These are phyloP conservation scores for Zizania palustris DNA, from an alignment of 202 grass and related monocot genomes.

Conservation along the genomic window DNA sequence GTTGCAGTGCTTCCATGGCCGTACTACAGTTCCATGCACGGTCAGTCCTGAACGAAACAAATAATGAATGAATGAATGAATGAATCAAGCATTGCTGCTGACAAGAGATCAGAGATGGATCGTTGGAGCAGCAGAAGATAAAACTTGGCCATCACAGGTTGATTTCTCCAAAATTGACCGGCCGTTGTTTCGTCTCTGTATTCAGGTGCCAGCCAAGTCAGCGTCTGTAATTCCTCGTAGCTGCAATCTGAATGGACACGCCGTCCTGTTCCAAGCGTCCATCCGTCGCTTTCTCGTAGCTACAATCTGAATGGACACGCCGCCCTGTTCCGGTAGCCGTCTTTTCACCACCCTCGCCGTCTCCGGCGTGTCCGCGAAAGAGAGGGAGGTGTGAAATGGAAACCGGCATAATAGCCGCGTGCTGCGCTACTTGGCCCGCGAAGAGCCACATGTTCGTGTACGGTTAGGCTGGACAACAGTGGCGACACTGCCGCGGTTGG, in stretches of 20 bases:
- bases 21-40: neutral
- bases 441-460: constrained; percentile 34
- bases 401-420: too few relatives aligned
- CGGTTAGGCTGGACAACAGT: neutral
- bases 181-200: constrained; percentile 18
- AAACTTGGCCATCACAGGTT: neutral
- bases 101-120: neutral
- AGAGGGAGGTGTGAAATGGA: too few relatives aligned
- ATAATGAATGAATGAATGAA: neutral
- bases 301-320: neutral
- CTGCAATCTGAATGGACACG: neutral
- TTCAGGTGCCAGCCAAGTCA: constrained; percentile 11
- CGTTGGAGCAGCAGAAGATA: neutral
- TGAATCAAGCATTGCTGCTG: neutral
- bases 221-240: neutral
- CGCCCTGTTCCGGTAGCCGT: too few relatives aligned
- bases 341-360: too few relatives aligned
- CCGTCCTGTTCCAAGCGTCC: too few relatives aligned
- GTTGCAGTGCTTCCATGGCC: neutral
- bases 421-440: constrained; percentile 1
- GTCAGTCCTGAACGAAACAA: neutral
- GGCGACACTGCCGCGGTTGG: constrained; percentile 20
- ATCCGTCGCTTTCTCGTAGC: neutral
- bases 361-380: too few relatives aligned
- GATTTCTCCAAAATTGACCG: neutral